Base-by-base conservation (phyloP, 2,329 filamentous ascomycete genomes). In the Colletotrichum abscissum region DNA sequence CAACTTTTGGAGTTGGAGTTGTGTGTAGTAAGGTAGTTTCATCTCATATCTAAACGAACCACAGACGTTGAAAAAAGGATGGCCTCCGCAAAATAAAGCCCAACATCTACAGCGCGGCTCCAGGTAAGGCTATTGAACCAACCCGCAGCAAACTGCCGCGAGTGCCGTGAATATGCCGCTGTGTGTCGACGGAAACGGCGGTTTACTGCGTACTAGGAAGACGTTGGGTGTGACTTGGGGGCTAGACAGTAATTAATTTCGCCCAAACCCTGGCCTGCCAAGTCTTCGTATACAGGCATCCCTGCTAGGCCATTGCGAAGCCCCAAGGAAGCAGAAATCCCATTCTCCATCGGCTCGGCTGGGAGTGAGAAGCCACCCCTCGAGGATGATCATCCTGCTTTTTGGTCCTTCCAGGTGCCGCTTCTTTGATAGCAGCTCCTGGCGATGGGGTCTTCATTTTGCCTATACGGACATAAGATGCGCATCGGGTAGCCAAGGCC, bases 151-250 rank as follows among this genome's bases (percentile, higher is more conserved):
- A 60, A 70, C 42, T 60, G 62, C 62, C 55, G 54, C 22, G 35
- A 42, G 54, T 69, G 35, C 58, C 66, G 58, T 63, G 57, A 46
- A 24, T 49, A 22, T 57, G 38, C 67, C 54, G 55, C 62, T 67
- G 68, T 62, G 56, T 28, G 33, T 67, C 56, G 68, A 67, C 56
- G 63, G 26, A 67, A 67, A 67, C 7, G 33, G 68, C 63, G 68
- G 68, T 46, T 57, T 28, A 19, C 26, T 26, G 26, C 26, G 26
- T 26, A 26, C 63, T 42, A 28, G 56, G 46, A 49, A 42, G 4
- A 14, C 57, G 16, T 64, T 58, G 67, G 68, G 56, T 42, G 33
- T 56, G 49, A 35, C 4, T 64, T 58, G 59, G 68, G 56, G 55
- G 46, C 63, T 62, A 35, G 8, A 56, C 19, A 33, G 24, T 33